Evolutionary conservation across 805 yeast species (phyloP).

Genomic region (Kurtzmaniella fragi): DNA sequence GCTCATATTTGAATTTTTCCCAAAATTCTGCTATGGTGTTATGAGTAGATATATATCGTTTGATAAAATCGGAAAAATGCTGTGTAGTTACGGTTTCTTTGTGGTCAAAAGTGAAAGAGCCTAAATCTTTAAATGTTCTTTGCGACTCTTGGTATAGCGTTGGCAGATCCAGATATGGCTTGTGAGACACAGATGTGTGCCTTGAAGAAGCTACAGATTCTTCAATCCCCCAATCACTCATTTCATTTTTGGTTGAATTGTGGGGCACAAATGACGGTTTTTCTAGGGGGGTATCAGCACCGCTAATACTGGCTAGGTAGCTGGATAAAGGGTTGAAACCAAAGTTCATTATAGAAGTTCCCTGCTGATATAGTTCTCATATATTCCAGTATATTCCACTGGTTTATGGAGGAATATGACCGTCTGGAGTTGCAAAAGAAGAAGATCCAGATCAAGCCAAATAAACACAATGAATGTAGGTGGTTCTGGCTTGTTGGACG

Average conservation of each 20-base stretch:
- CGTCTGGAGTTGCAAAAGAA: not conserved
- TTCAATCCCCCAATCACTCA: conserved; percentile 37
- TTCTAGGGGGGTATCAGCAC: conserved; percentile 2
- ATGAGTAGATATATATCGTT: conserved; percentile 22
- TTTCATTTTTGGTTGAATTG: conserved; percentile 3
- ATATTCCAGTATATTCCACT: not conserved
- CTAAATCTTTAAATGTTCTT: conserved; percentile 2
- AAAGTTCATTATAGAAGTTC: conserved; percentile 18
- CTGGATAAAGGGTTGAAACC: conserved; percentile 23
- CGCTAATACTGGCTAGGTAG: conserved; percentile 12
- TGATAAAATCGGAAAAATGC: conserved; percentile 10
- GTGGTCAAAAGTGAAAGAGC: not conserved
- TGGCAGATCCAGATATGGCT: conserved; percentile 2
- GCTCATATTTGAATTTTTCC: conserved; percentile 38
- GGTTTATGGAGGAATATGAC: too few relatives aligned
- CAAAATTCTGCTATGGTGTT: conserved; percentile 18
- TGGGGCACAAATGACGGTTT: not conserved
- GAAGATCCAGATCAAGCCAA: too few relatives aligned
- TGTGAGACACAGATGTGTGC: conserved; percentile 6
- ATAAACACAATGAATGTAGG: too few relatives aligned
- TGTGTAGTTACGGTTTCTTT: conserved; percentile 2
- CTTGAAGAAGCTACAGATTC: conserved; percentile 11
- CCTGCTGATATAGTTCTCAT: too few relatives aligned
- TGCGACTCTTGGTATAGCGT: not conserved
- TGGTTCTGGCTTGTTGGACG: too few relatives aligned